Conservation (phyloP, 768 basidiomycete species). For the Mycena belliarum region DNA sequence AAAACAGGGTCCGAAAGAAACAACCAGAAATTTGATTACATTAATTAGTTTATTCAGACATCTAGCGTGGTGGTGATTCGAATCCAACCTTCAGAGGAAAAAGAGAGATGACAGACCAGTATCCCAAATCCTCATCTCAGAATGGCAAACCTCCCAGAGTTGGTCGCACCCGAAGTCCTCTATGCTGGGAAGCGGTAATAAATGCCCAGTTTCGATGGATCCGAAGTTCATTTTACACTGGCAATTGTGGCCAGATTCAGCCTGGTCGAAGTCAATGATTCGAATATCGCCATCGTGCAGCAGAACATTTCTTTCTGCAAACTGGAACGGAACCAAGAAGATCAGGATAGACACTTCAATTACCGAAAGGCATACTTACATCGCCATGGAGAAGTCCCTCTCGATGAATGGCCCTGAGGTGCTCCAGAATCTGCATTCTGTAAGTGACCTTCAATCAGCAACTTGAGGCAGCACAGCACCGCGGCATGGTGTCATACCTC, state of each 20-base stretch:
- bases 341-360: neutral
- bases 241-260: slow-evolving; percentile 30
- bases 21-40: too few species aligned
- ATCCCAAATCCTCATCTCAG: slow-evolving; percentile 32
- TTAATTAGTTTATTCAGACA: neutral
- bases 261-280: slow-evolving; percentile 41
- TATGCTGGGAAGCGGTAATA: too few species aligned
- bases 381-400: slow-evolving; percentile 39
- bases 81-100: neutral
- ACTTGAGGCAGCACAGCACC: neutral
- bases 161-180: slow-evolving; percentile 33
- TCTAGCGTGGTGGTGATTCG: neutral
- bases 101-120: slow-evolving; percentile 2
- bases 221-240: slow-evolving; percentile 32
- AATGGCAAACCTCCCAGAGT: slow-evolving; percentile 33
- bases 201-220: slow-evolving; percentile 23
- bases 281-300: slow-evolving; percentile 36
- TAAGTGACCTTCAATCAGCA: neutral
- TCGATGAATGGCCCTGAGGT: slow-evolving; percentile 36
- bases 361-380: slow-evolving; percentile 19
- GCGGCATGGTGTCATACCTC: neutral
- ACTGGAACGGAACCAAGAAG: slow-evolving; percentile 18
- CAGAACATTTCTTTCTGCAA: slow-evolving; percentile 44
- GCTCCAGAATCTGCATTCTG: slow-evolving; percentile 35
- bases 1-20: too few species aligned